A percentile compares a stretch with the other conserved stretches of the same genome.
phyloP scores from a whole-genome alignment of 2,329 filamentous ascomycete genomes.

The Emmonsiellopsis sp. region DNA sequence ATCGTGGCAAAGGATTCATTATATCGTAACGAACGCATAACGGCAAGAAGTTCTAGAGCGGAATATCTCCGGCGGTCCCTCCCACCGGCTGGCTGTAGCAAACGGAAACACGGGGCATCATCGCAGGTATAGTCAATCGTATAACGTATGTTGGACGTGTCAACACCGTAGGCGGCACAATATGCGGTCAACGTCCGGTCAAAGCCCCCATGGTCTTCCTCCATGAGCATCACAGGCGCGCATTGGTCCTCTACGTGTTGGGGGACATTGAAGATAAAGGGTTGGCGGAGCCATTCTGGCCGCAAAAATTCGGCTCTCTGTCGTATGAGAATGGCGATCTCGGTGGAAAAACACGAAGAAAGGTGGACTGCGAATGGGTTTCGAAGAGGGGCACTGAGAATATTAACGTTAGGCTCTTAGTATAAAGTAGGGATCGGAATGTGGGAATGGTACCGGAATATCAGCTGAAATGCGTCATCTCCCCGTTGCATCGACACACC shows the following conservation, averaged over 20 bases:
- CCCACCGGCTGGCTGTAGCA: slow-evolving; percentile 47
- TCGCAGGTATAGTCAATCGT: slow-evolving; percentile 52
- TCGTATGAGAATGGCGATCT: slow-evolving; percentile 54
- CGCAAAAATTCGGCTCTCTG: slow-evolving; percentile 54
- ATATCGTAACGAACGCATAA: slow-evolving; percentile 60
- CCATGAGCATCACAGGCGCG: slow-evolving; percentile 37
- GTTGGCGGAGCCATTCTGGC: slow-evolving; percentile 55
- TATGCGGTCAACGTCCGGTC: slow-evolving; percentile 61
- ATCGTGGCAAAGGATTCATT: slow-evolving; percentile 60
- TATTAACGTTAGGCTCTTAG: not conserved
- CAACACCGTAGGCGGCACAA: slow-evolving; percentile 58
- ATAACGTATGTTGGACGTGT: slow-evolving; percentile 58
- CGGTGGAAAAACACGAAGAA: slow-evolving; percentile 54
- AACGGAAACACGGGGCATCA: slow-evolving; percentile 57
- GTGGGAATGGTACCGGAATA: slow-evolving; percentile 43
- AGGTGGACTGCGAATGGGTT: slow-evolving; percentile 48
- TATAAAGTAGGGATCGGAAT: not conserved
- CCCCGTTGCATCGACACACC: slow-evolving; percentile 49
- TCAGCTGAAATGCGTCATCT: slow-evolving; percentile 59
- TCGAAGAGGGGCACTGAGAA: slow-evolving; percentile 44
- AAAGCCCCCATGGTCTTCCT: slow-evolving; percentile 53
- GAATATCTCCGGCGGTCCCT: slow-evolving; percentile 45
- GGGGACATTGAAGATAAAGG: slow-evolving; percentile 54
- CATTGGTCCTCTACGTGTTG: slow-evolving; percentile 43
- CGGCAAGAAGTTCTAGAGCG: slow-evolving; percentile 54